phyloP scores from a whole-genome alignment of 2,329 filamentous ascomycete species.

The Emergomyces pasteurianus region DNA sequence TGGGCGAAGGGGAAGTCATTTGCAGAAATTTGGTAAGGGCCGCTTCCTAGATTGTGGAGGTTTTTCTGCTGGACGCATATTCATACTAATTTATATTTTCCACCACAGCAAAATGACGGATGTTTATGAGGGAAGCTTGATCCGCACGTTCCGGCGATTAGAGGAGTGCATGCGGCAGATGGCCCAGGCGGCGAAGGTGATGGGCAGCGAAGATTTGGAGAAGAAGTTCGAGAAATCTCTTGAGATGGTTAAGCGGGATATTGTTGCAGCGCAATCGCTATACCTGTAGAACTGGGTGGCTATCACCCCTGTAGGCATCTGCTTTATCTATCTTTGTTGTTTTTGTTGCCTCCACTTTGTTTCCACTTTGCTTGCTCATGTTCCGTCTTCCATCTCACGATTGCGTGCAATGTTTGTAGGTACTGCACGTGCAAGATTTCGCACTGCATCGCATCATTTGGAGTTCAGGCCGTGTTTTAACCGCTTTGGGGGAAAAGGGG shows the following conservation, averaged over 20 bases:
- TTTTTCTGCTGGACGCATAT: no score
- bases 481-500: neutral
- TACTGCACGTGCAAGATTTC: neutral
- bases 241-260: conserved; percentile 77
- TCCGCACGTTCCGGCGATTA: conserved; percentile 86
- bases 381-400: neutral
- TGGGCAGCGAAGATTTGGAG: conserved; percentile 91
- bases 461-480: neutral
- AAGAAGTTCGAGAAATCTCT: conserved; percentile 83
- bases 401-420: neutral
- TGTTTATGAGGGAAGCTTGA: conserved; percentile 91
- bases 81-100: conserved; percentile 5
- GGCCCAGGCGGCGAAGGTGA: conserved; percentile 89
- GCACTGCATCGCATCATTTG: neutral
- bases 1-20: conserved; percentile 90
- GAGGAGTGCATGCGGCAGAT: conserved; percentile 93
- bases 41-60: neutral
- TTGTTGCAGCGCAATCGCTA: conserved; percentile 87
- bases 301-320: neutral
- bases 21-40: conserved; percentile 80
- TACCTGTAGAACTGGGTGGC: conserved; percentile 52
- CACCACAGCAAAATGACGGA: conserved; percentile 86
- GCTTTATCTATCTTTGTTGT: neutral
- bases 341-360: neutral
- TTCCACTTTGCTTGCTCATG: neutral